These are phyloP conservation scores for Corynascus novoguineensis DNA, from an alignment of 495 filamentous ascomycete genomes.

Conservation along the genomic window DNA sequence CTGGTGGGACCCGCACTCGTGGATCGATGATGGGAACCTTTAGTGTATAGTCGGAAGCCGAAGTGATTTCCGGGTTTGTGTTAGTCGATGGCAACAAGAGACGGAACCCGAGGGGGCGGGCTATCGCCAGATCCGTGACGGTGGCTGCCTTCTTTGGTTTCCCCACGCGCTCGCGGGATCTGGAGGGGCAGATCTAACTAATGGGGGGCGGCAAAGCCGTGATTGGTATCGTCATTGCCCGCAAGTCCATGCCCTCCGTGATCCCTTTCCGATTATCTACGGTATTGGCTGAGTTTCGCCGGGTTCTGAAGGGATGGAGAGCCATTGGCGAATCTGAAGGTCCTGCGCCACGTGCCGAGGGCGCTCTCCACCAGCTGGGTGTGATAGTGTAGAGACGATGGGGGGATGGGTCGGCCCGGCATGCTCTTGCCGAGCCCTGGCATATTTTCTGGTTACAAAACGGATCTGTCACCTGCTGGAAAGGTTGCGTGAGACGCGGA, in stretches of 20 bases:
- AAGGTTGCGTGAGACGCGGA: conserved; percentile 7
- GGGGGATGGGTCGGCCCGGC: conserved; percentile 13
- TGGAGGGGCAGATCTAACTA: conserved; percentile 1
- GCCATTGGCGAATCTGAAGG: conserved; percentile 6
- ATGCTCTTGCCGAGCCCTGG: conserved; percentile 12
- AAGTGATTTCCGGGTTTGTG: conserved; percentile 11
- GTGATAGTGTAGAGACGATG: neutral
- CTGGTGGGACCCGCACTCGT: conserved; percentile 14
- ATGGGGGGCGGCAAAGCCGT: neutral
- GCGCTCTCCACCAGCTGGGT: neutral
- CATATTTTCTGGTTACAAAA: conserved; percentile 7
- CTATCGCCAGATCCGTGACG: conserved; percentile 6
- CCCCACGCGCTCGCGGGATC: conserved; percentile 8
- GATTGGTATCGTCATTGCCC: conserved; percentile 4
- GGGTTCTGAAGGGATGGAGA: conserved; percentile 1
- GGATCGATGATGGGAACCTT: conserved; percentile 1
- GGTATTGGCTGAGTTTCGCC: neutral
- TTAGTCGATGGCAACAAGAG: conserved; percentile 8
- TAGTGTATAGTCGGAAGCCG: neutral
- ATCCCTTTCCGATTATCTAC: conserved; percentile 13
- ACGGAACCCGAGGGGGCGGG: neutral
- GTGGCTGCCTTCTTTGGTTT: conserved; percentile 8
- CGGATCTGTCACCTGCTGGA: conserved; percentile 3
- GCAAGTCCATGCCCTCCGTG: neutral
- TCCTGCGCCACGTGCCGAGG: conserved; percentile 12